Base-by-base conservation (phyloP, 768 basidiomycete species). In the Ramaria rubella region DNA sequence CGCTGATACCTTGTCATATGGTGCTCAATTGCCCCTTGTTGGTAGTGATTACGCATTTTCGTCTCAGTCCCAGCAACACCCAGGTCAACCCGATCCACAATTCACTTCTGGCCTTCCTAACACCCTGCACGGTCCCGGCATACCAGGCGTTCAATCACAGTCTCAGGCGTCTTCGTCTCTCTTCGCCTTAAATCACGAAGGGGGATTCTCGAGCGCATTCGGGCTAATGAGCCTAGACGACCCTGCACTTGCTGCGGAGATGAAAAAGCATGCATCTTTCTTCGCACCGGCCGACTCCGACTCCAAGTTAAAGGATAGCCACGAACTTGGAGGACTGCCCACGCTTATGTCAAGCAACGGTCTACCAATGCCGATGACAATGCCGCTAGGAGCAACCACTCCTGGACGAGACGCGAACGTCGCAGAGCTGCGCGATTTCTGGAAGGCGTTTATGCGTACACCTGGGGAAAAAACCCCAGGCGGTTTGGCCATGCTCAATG, bases 171-270 rank as follows among this genome's bases (percentile, higher is more conserved):
- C n/a, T n/a, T n/a, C n/a, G n/a, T n/a, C n/a, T n/a, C n/a, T n/a
- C n/a, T n/a, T n/a, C n/a, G n/a, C n/a, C n/a, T n/a, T n/a, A n/a
- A n/a, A n/a, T n/a, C 40, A 5, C 60, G 65, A 78, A 57, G 73
- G 70, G 26, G 75, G 71, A 1, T 79, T 86, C 63, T 80, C 78
- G 4, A 78, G 76, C 23, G 84, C 83, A 1, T 90, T 91, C 65
- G 88, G 86, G 7, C 75, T 85, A 51, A 80, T 91, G 82, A 82
- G 81, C 19, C 75, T 91, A 50, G 87, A 89, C 56, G 88, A 90
- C 64, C 80, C 82, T 1, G 78, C 78, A 53, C 82, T 84, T 7
- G 73, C 89, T 34, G 82, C 85, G 7, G 58, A 56, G 31, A 57
- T 59, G 55, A 36, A 21, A 44, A 45, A 34, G 23, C 27, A 34